Evolutionary conservation across 306 rosid genomes (phyloP), one percentile per base, ranked within the genome.

Genomic region (Amphicarpaea edgeworthii): DNA sequence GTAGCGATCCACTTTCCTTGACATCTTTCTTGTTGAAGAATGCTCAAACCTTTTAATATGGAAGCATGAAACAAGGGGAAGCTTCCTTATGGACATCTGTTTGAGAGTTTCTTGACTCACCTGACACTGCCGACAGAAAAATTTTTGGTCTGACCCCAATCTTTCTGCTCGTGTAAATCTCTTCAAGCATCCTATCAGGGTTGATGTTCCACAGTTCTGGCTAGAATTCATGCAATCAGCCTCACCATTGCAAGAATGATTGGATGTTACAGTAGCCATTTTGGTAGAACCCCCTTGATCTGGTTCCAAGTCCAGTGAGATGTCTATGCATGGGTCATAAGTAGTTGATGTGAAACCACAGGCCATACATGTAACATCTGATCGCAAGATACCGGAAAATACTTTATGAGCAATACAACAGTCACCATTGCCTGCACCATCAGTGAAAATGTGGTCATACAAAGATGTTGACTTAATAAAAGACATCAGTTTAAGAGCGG

Each of bases 341-440:
- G 98, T 93, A 47, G 98, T 93, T 9, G 97, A 93, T 54, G 98
- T 93, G 82, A 89, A 93, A 82, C 98, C 98, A 60, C 97, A 93
- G 14, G 93, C 93, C 97, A 89, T 91, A 61, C 98, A 93, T 88
- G 88, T 93, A 59, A 89, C 98, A 88, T 93, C 97, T 21, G 98
- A 89, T 43, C 97, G 93, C 90, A 93, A 77, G 75, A 93, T 91
- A 43, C 98, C 98, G 19, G 97, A 91, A 82, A 93, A 91, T 57
- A 91, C 96, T 78, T 90, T 83, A 64, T 93, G 98, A 78, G 98
- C 98, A 72, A 93, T 89, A 76, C 98, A 93, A 75, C 98, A 93
- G 77, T 91, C 97, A 80, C 93, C 97, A 30, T 63, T 89, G 84
- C 96, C 98, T 93, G 96, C 86, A 82, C 68, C 72, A 67, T 81